These are phyloP conservation scores for Cinchona pubescens DNA, from an alignment of 257 asterid genomes.

Conservation along the genomic window DNA sequence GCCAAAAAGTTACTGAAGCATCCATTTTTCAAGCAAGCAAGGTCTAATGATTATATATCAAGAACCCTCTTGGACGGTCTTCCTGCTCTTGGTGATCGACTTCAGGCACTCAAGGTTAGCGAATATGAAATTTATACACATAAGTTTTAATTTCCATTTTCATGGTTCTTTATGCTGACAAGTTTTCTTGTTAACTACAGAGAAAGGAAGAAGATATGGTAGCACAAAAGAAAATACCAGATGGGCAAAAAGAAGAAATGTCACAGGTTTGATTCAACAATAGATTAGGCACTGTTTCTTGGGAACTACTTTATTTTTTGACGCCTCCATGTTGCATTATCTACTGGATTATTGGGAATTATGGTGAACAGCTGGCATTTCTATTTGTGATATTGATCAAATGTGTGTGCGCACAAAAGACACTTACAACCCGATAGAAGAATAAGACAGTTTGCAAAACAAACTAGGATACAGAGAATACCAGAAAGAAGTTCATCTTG, in stretches of 20 bases:
- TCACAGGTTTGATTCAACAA: conserved; percentile 66
- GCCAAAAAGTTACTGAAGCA: conserved; percentile 83
- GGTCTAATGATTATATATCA: conserved; percentile 78
- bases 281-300: not conserved
- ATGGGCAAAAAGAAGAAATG: conserved; percentile 86
- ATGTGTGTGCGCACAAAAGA: not conserved
- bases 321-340: not conserved
- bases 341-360: not conserved
- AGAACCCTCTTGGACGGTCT: conserved; percentile 78
- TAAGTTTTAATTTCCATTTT: conserved; percentile 10
- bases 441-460: not conserved
- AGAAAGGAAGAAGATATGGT: conserved; percentile 92
- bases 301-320: not conserved
- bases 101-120: conserved; percentile 77
- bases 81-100: conserved; percentile 88
- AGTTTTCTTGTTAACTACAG: conserved; percentile 34
- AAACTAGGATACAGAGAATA: not conserved
- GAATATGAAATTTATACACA: not conserved
- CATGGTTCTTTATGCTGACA: conserved; percentile 30
- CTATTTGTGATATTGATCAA: not conserved
- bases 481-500: not conserved
- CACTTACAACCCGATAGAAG: not conserved
- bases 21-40: conserved; percentile 92
- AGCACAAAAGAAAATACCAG: conserved; percentile 96
- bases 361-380: not conserved